These are phyloP conservation scores for Nymphaea colorata DNA, from an alignment of 164 flowering plant genomes.

Conservation along the genomic window DNA sequence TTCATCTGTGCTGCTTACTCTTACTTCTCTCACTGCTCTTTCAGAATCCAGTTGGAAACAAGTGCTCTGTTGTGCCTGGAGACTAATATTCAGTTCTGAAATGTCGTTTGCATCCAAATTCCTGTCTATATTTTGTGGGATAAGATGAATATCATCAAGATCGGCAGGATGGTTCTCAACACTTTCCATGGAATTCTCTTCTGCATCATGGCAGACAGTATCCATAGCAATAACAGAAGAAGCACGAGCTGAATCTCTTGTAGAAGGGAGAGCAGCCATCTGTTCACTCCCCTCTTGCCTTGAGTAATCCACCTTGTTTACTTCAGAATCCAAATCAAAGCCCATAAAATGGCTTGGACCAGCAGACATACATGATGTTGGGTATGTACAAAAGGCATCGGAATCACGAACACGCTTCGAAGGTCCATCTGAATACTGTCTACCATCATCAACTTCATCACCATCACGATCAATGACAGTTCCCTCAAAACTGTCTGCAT, in stretches of 20 bases:
- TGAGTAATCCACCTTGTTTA: slow-evolving; percentile 30
- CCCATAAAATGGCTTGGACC: slow-evolving; percentile 79
- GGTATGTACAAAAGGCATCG: slow-evolving; percentile 35
- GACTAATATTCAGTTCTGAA: slow-evolving; percentile 79
- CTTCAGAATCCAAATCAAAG: slow-evolving; percentile 42
- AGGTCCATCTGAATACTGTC: slow-evolving; percentile 73
- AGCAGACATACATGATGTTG: slow-evolving; percentile 51
- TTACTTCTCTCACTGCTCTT: slow-evolving; percentile 54
- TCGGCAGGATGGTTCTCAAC: slow-evolving; percentile 92
- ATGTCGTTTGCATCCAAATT: slow-evolving; percentile 58
- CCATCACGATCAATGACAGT: slow-evolving; percentile 93
- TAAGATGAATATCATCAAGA: slow-evolving; percentile 62
- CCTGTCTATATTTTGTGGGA: slow-evolving; percentile 44
- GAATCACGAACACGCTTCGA: slow-evolving; percentile 75
- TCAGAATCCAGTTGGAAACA: slow-evolving; percentile 58
- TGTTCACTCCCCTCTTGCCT: slow-evolving; percentile 41
- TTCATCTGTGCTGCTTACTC: slow-evolving; percentile 80
- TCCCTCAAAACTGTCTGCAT: slow-evolving; percentile 90
- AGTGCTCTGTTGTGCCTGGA: slow-evolving; percentile 89
- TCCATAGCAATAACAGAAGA: slow-evolving; percentile 99
- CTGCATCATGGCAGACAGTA: slow-evolving; percentile 50
- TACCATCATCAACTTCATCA: slow-evolving; percentile 62
- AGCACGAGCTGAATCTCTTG: slow-evolving; percentile 75
- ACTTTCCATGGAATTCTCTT: slow-evolving; percentile 90
- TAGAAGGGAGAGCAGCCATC: slow-evolving; percentile 26